A percentile compares a stretch with the other conserved stretches of the same genome.
phyloP scores from a whole-genome alignment of 768 basidiomycete genomes.

The Vararia minispora region DNA sequence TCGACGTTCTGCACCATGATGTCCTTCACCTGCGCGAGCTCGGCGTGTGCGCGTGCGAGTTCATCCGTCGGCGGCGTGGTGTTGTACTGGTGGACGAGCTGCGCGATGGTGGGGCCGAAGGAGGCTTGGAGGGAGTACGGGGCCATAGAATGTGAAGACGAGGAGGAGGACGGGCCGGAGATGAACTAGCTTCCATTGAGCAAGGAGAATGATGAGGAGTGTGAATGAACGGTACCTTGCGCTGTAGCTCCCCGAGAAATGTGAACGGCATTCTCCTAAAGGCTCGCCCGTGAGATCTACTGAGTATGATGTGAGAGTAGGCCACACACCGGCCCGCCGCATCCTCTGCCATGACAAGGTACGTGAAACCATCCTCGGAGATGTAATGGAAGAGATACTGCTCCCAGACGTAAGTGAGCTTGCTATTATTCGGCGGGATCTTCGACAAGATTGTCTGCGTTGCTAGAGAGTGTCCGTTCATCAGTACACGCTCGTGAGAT shows the following conservation, averaged over 20 bases:
- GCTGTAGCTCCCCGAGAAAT: constrained; percentile 80
- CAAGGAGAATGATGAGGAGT: constrained; percentile 1
- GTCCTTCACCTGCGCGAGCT: constrained; percentile 85
- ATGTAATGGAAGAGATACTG: constrained; percentile 93
- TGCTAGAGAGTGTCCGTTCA: constrained; percentile 30
- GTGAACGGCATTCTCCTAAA: constrained; percentile 84
- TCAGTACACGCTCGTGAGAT: constrained; percentile 1
- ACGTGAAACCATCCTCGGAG: constrained; percentile 77
- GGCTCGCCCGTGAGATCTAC: not conserved
- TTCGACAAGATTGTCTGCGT: constrained; percentile 85
- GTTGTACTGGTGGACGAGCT: constrained; percentile 81
- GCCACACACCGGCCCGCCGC: constrained; percentile 66
- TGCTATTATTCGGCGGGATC: constrained; percentile 83
- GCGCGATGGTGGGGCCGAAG: constrained; percentile 58
- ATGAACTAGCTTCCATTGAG: constrained; percentile 42
- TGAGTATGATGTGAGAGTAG: not conserved
- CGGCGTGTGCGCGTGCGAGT: constrained; percentile 78
- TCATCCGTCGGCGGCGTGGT: constrained; percentile 84
- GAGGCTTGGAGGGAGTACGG: constrained; percentile 60
- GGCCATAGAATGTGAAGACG: constrained; percentile 28
- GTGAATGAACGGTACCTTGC: constrained; percentile 44
- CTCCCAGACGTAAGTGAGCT: constrained; percentile 83
- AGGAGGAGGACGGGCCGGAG: constrained; percentile 53
- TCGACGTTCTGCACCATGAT: constrained; percentile 99
- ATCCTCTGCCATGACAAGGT: constrained; percentile 93